Evolutionary conservation across 768 basidiomycete genomes (phyloP).

Genomic region (Russula brevipes): DNA sequence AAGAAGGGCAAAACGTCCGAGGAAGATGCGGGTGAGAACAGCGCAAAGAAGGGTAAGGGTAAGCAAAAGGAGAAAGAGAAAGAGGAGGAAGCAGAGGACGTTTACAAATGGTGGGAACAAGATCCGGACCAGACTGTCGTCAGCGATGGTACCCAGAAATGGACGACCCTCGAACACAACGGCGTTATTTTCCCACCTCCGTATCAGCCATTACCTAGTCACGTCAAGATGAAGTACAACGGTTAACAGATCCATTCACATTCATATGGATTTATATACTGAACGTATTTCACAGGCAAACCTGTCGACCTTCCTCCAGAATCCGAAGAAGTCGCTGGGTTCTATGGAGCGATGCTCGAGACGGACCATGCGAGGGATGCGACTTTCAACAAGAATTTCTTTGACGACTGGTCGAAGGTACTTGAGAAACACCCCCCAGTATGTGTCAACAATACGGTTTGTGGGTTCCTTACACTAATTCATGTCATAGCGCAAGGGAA

Average conservation of each 20-base stretch:
- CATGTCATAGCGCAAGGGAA: slow-evolving; percentile 53
- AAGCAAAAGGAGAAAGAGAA: slow-evolving; percentile 53
- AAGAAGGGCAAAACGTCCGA: slow-evolving; percentile 33
- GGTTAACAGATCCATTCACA: slow-evolving; percentile 45
- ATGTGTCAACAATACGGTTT: slow-evolving; percentile 32
- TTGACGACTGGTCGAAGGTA: slow-evolving; percentile 78
- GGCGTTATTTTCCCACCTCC: slow-evolving; percentile 96
- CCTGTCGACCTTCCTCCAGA: slow-evolving; percentile 72
- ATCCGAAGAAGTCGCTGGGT: slow-evolving; percentile 94
- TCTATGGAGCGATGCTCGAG: slow-evolving; percentile 90
- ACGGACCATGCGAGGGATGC: slow-evolving; percentile 87
- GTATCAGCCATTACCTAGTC: slow-evolving; percentile 75
- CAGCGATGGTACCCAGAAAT: slow-evolving; percentile 77
- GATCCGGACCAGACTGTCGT: slow-evolving; percentile 45
- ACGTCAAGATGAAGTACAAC: slow-evolving; percentile 93
- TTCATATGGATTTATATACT: slow-evolving; percentile 13
- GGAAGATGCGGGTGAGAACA: slow-evolving; percentile 16
- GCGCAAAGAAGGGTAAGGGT: slow-evolving; percentile 43
- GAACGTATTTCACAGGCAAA: slow-evolving; percentile 49
- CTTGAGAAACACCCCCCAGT: slow-evolving; percentile 82
- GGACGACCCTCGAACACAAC: slow-evolving; percentile 91
- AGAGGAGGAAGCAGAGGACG: slow-evolving; percentile 62
- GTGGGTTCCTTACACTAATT: background rate
- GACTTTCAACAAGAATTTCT: slow-evolving; percentile 93
- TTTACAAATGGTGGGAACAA: slow-evolving; percentile 85